Evolutionary conservation across 2,329 filamentous ascomycete genomes (phyloP).

Genomic region (Phyllosticta citribraziliensis): DNA sequence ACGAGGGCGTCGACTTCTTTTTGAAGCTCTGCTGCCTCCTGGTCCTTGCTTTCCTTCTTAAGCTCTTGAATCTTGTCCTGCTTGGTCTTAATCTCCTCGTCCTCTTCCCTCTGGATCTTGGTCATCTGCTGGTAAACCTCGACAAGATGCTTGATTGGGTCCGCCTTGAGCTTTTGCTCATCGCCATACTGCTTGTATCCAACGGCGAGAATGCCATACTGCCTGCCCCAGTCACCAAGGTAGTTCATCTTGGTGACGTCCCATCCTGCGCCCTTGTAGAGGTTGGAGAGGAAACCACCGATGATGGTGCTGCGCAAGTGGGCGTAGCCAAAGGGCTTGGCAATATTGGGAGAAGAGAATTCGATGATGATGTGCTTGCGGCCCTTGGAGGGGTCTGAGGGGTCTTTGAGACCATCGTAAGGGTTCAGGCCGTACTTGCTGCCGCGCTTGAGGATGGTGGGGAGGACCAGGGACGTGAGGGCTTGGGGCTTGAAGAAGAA

Average conservation of each 20-base stretch:
- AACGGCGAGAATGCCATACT: slow-evolving; percentile 61
- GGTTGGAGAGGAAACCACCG: slow-evolving; percentile 60
- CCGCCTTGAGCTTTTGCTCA: slow-evolving; percentile 58
- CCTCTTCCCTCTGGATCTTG: slow-evolving; percentile 52
- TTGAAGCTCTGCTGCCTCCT: slow-evolving; percentile 12
- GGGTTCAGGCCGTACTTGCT: slow-evolving; percentile 54
- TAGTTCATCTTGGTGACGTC: slow-evolving; percentile 65
- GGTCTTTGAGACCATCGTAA: slow-evolving; percentile 50
- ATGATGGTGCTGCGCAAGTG: slow-evolving; percentile 71
- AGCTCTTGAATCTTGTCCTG: slow-evolving; percentile 24
- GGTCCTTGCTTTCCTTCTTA: slow-evolving; percentile 24
- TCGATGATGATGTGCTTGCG: slow-evolving; percentile 65
- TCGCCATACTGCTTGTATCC: slow-evolving; percentile 67
- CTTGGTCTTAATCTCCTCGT: slow-evolving; percentile 51
- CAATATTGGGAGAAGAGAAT: slow-evolving; percentile 79
- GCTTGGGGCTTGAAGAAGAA: slow-evolving; percentile 71
- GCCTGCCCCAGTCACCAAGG: slow-evolving; percentile 70
- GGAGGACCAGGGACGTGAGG: slow-evolving; percentile 57
- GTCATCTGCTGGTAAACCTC: slow-evolving; percentile 73
- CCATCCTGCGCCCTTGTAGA: slow-evolving; percentile 61
- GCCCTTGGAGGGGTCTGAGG: slow-evolving; percentile 48
- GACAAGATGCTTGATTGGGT: slow-evolving; percentile 75
- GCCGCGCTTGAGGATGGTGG: slow-evolving; percentile 55
- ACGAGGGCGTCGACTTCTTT: slow-evolving; percentile 25
- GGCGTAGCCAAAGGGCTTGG: slow-evolving; percentile 69